Base-by-base conservation (phyloP, 2,329 filamentous ascomycete species). In the Monilinia polystroma region DNA sequence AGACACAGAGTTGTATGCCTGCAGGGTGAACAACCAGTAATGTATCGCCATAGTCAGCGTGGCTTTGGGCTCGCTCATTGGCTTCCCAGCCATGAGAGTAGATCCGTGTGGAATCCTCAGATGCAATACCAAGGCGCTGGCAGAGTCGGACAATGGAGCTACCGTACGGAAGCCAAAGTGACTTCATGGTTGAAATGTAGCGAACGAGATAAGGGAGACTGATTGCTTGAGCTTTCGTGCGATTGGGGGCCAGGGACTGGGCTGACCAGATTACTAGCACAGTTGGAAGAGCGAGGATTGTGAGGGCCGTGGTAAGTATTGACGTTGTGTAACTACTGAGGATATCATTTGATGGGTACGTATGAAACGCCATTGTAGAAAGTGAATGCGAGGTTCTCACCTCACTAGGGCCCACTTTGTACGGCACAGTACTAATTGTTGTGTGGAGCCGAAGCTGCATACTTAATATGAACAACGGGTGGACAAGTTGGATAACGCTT, bases 51-150 rank as follows among this genome's bases (percentile, higher is more conserved):
- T 65, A 52, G 8, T 65, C 45, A 5, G 52, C 45, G 5, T 59
- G 45, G 2, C 59, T 52, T 26, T 52, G 29, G 26, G 54, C 32
- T 10, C 54, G 45, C n/a, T 65, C 32, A 11, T 65, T 65, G 29
- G 63, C 63, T 26, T 57, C 32, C 54, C 54, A 65, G n/a, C 63
- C 45, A 23, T 47, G 49, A 32, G 53, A 52, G 32, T 66, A 59
- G 32, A 66, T 58, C 7, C 29, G 29, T 12, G 41, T 41, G 63
- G 58, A 29, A 12, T 58, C 52, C 2, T 65, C 45, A 3, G 41
- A 38, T 43, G 41, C 43, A n/a, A 65, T 51, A 0, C 63, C 53
- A 10, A 64, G 11, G 6, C 54, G 54, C 12, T 29, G 26, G 29
- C 53, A 58, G 16, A 58, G 7, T 12, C 54, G 54, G 1, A 65